Conservation (phyloP, 345 rosid species). For the Citrus maxima region DNA sequence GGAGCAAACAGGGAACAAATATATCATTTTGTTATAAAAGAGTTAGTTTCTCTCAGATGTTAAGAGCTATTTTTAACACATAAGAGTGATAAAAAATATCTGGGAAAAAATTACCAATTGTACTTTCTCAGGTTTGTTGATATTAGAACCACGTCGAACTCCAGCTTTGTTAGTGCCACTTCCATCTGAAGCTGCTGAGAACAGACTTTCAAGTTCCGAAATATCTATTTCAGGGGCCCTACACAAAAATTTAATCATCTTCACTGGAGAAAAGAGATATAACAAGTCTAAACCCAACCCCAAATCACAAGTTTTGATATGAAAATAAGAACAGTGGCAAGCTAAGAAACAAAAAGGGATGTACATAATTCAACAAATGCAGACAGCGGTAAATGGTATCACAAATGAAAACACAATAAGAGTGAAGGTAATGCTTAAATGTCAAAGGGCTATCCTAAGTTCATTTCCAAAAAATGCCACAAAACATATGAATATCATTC, state of each 20-base stretch:
- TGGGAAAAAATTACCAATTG: constrained; percentile 60
- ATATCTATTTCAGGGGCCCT: constrained; percentile 99
- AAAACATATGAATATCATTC: background rate
- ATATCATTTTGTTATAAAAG: background rate
- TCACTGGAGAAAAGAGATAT: constrained; percentile 10
- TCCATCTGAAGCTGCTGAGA: constrained; percentile 76
- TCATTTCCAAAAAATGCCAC: background rate
- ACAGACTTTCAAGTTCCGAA: constrained; percentile 90
- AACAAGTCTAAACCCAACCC: background rate
- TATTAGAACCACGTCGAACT: constrained; percentile 74
- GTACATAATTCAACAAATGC: background rate
- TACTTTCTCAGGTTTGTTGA: constrained; percentile 90
- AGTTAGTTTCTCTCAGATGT: background rate
- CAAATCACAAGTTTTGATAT: background rate
- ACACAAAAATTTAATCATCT: constrained; percentile 21
- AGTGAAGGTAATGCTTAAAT: background rate
- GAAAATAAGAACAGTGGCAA: background rate
- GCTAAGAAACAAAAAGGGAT: background rate
- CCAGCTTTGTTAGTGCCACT: constrained; percentile 55
- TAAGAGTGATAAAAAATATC: background rate
- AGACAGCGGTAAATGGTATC: background rate
- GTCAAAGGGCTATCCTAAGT: background rate
- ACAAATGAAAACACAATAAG: background rate
- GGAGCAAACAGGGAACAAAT: background rate
- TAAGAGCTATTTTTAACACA: no score